phyloP scores from a whole-genome alignment of 768 basidiomycete genomes.

The Psilocybe tampanensis region DNA sequence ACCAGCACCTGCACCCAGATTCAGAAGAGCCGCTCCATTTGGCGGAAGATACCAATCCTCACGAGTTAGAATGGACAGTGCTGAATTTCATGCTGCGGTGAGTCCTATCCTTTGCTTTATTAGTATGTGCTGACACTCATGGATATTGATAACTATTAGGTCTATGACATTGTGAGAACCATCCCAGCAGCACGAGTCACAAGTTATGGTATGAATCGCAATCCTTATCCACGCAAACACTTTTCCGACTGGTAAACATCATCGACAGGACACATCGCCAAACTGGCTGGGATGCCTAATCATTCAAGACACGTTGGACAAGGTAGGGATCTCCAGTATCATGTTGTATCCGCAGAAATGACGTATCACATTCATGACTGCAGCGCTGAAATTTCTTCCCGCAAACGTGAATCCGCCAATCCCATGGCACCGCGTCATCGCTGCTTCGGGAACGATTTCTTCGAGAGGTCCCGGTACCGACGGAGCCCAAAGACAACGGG shows the following conservation, averaged over 20 bases:
- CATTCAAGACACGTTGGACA: slow-evolving; percentile 84
- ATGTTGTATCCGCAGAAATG: too few relatives aligned
- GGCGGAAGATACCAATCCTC: neutral
- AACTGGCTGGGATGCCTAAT: slow-evolving; percentile 76
- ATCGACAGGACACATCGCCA: slow-evolving; percentile 72
- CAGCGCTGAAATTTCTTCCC: too few relatives aligned
- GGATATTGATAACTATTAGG: slow-evolving; percentile 40
- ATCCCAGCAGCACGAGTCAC: slow-evolving; percentile 74
- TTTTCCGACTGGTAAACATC: neutral
- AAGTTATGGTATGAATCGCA: slow-evolving; percentile 59
- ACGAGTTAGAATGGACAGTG: slow-evolving; percentile 30
- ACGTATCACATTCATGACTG: too few relatives aligned
- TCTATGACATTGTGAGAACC: slow-evolving; percentile 70
- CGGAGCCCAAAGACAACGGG: too few relatives aligned
- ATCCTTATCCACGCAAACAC: neutral
- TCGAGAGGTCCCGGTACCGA: too few relatives aligned
- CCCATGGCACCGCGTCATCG: too few relatives aligned
- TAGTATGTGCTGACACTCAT: neutral
- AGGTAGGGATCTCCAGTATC: slow-evolving; percentile 42
- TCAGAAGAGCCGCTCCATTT: too few relatives aligned
- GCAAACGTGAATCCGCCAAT: too few relatives aligned
- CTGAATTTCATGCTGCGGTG: slow-evolving; percentile 40
- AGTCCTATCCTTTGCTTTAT: neutral
- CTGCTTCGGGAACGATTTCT: too few relatives aligned
- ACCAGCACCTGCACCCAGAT: too few relatives aligned